Evolutionary conservation across 768 basidiomycete genomes (phyloP).

Genomic region (Agrocybe praecox): DNA sequence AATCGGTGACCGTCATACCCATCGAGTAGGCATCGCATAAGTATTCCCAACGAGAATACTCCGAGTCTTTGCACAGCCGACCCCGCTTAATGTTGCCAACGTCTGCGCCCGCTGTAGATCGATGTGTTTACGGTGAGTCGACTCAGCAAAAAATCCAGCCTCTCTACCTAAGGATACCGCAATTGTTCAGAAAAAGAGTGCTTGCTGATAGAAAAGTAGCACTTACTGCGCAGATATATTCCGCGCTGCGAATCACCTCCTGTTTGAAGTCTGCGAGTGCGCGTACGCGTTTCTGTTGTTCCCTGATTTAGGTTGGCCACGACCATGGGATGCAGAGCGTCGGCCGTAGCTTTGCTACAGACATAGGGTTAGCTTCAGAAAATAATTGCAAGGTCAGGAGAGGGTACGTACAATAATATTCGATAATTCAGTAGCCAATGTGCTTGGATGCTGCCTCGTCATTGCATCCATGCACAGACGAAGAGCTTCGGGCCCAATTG

Average conservation of each 20-base stretch:
- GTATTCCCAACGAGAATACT: no score
- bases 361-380: neutral
- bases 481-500: conserved; percentile 25
- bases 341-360: neutral
- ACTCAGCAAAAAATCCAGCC: no score
- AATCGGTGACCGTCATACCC: no score
- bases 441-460: conserved; percentile 13
- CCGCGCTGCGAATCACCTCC: neutral
- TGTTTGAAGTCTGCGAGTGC: neutral
- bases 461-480: conserved; percentile 25
- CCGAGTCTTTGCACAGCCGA: no score
- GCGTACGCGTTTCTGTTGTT: neutral
- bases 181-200: no score
- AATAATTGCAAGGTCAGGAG: neutral
- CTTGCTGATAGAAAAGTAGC: no score
- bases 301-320: neutral
- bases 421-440: conserved; percentile 8
- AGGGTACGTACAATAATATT: conserved; percentile 16
- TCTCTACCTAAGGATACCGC: no score
- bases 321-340: neutral
- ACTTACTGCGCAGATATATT: no score
- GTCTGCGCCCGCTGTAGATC: no score
- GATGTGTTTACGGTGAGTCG: no score
- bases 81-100: no score
- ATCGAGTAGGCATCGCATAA: no score